Evolutionary conservation across 2,329 filamentous ascomycete species (phyloP), one percentile per base, ranked within the genome.

Genomic region (Pyricularia grisea): DNA sequence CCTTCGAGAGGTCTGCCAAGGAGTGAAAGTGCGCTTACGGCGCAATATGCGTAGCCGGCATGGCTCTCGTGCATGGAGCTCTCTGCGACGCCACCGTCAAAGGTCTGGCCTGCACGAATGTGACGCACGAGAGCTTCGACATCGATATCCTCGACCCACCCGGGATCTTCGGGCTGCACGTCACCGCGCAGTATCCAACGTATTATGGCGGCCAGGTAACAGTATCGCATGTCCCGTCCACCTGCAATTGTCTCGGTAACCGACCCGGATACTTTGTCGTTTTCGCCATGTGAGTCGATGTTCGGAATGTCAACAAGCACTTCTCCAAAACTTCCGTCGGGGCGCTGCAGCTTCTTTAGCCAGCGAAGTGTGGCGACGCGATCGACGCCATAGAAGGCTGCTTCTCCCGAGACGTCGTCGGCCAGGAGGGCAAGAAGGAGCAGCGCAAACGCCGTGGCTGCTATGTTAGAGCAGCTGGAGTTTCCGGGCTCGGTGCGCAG

Each of bases 271-370:
- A 3, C 60, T 25, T 23, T 64, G 5, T 64, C 5, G 23, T 64
- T 23, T 27, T 1, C 60, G 17, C 14, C n/a, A 1, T 64, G 60
- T 27, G 25, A n/a, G 58, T 12, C 23, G 58, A 23, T 11, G n/a
- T 27, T 65, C 1, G 74, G 73, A 14, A 78, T 27, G 5, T 87
- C 86, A 4, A 84, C 85, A 2, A 94, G 76, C 0, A 92, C 86
- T 79, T 99, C 94, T 0, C 94, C 95, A 77, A 99, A 98, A 74
- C 93, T 96, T 1, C 95, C 95, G 76, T 98, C 92, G 0, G 81
- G 78, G 30, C 93, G 86, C 81, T 99, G 95, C 77, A 98, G 79
- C 67, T 78, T 84, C 69, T 81, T 84, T 72, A 99, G 79, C 93
- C 94, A 97, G 60, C 79, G 75, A 72, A 98, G 78, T 70, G 91